Base-by-base conservation (phyloP, 2,329 filamentous ascomycete genomes). In the Colletotrichum sp. region DNA sequence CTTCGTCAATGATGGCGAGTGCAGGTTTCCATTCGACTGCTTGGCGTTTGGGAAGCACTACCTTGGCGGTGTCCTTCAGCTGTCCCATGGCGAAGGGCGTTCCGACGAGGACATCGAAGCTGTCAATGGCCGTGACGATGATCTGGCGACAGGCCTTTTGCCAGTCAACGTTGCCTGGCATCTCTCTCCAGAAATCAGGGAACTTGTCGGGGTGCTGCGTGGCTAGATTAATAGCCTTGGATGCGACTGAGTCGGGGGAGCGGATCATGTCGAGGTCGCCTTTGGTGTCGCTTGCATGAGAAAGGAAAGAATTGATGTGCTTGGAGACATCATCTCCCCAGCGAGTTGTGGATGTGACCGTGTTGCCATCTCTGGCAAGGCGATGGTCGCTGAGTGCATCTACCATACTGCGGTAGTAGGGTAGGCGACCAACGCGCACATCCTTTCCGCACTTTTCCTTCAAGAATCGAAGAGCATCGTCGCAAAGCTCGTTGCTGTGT, bases 401-500 rank as follows among this genome's bases (percentile, higher is more conserved):
- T 9, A 63, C 15, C 39, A 49, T 65, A 18, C 21, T 69, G 10
- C 3, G 15, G 30, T 34, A 60, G 9, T 36, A 49, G 6, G 63
- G 70, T 13, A 72, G 55, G 26, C 63, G 70, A 21, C 70, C 49
- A n/a, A 72, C 55, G 8, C 64, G 26, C 6, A 36, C n/a, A 12
- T 28, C 18, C 10, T 68, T 26, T 16, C 36, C 70, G 15, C 36
- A 60, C 18, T 52, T 30, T 8, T 69, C 34, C 63, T 72, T 59
- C 18, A 72, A 28, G 5, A 26, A 44, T 1, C 21, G 26, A 28
- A 72, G 34, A 8, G 71, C 71, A 26, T 73, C 64, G 36, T 73
- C 55, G 55, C 71, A 69, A 8, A 72, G 34, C 10, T 60, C 71
- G 64, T 72, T 72, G 64, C 64, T 72, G 16, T 69, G 64, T 5